Base-by-base conservation (phyloP, 495 filamentous ascomycete species). In the Venustampulla echinocandica region DNA sequence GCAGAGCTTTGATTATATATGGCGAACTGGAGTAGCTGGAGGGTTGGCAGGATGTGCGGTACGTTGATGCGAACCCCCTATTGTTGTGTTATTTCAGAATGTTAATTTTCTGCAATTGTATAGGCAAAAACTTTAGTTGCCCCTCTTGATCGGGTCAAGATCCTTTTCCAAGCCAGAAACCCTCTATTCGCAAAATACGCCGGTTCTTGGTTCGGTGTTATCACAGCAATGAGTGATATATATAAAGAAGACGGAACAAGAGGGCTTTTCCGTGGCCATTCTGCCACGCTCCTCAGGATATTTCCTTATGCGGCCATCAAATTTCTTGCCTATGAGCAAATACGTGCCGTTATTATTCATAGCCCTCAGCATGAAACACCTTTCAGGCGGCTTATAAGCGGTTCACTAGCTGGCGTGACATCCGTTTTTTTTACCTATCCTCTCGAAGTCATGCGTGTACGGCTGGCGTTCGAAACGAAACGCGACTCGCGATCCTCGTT, bases 271-370 rank as follows among this genome's bases (percentile, higher is more conserved):
- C 81, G 90, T 44, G 92, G 92, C 3, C 93, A 98, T 62, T 95
- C 88, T 14, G 92, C 89, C 11, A 98, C 92, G 0, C 65, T 97
- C 4, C 75, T 98, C 39, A 82, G 93, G 46, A 95, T 98, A 51
- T 98, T 96, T 61, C 92, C 92, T 5, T 98, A 98, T 62, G 92
- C 90, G 10, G 89, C 84, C 11, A 94, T 96, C 65, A 98, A 97
- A 55, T 98, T 98, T 65, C 74, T 97, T 33, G 88, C 92, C 18
- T 98, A 98, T 64, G 92, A 98, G 65, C 92, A 98, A 60, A 82
- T 95, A 47, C 84, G 92, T 18, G 73, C 79, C 10, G 53, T 81
- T 10, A 46, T 96, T 1, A 97, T 98, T 41, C 70, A 69, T 7
- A 68, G 65, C 4, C 72, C 67, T 24, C 70, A 81, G 11, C 75